A percentile compares a stretch with the other conserved stretches of the same genome.
Conservation (phyloP, 768 basidiomycete species). For the Exidia glandulosa region DNA sequence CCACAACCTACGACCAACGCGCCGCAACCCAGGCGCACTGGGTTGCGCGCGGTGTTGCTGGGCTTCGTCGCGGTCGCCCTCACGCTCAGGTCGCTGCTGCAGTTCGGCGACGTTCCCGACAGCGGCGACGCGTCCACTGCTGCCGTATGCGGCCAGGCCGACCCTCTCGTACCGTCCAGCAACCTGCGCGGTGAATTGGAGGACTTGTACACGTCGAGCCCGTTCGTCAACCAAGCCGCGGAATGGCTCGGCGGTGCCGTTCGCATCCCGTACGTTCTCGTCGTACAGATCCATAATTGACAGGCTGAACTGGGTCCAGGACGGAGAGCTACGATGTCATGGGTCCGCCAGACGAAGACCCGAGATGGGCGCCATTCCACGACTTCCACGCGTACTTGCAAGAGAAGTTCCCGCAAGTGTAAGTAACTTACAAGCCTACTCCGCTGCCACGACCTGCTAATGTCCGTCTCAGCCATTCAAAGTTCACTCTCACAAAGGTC, state of each 20-base stretch:
- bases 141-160: background rate
- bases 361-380: constrained; percentile 43
- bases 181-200: constrained; percentile 22
- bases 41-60: background rate
- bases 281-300: constrained; percentile 14
- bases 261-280: constrained; percentile 19
- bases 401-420: constrained; percentile 53
- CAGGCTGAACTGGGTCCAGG: constrained; percentile 17
- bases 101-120: background rate
- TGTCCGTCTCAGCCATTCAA: constrained; percentile 35
- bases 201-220: constrained; percentile 20
- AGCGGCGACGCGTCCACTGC: background rate
- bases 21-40: background rate
- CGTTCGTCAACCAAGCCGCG: constrained; percentile 31
- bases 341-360: constrained; percentile 35
- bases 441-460: background rate
- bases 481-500: constrained; percentile 51
- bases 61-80: background rate
- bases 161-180: background rate
- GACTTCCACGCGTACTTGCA: constrained; percentile 47
- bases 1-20: background rate
- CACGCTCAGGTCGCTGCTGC: background rate
- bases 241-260: constrained; percentile 42
- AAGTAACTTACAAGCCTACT: constrained; percentile 10
- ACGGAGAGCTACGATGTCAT: constrained; percentile 43